Base-by-base conservation (phyloP, 176 grass and related monocot species). In the Ensete glaucum region DNA sequence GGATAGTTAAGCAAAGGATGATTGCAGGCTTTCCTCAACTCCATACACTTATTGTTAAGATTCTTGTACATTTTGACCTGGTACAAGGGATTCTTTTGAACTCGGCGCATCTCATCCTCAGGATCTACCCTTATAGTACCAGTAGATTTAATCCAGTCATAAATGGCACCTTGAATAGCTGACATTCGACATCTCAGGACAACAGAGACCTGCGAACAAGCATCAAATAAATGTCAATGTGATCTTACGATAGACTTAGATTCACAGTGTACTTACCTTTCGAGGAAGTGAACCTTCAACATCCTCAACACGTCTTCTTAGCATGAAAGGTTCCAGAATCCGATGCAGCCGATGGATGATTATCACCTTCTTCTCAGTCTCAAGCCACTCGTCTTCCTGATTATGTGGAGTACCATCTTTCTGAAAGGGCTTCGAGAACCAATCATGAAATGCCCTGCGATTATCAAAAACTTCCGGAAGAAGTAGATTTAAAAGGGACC, bases 71-170 rank as follows among this genome's bases (percentile, higher is more conserved):
- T 85, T 83, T 95, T 99, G 34, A 80, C 48, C 82, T 99, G 96
- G 67, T 99, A 99, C 86, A 88, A 76, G 24, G 96, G 85, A 84
- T 91, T 99, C 68, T 85, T 94, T 83, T 99, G 85, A 49, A 53
- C 51, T 57, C 89, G 89, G 9, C 10, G 64, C 69, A 83, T 76
- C 86, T 99, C 96, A 76, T 99, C 96, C 70, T 99, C 96, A 10
- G 96, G 96, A 86, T 99, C 96, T 83, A 99, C 91, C 78, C 96
- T 88, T 78, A 99, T 94, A n/a, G 96, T 99, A 69, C 96, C 96
- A 76, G 96, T 99, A 73, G 91, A 91, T 73, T 99, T 99, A 76
- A 99, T 95, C 96, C 96, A 99, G 68, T 95, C 90, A 84, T 99
- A 99, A 80, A 99, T 89, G 81, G 88, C 69, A 15, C 96, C 84